Conservation (phyloP, 495 filamentous ascomycete species). For the Daldinia vernicosa region DNA sequence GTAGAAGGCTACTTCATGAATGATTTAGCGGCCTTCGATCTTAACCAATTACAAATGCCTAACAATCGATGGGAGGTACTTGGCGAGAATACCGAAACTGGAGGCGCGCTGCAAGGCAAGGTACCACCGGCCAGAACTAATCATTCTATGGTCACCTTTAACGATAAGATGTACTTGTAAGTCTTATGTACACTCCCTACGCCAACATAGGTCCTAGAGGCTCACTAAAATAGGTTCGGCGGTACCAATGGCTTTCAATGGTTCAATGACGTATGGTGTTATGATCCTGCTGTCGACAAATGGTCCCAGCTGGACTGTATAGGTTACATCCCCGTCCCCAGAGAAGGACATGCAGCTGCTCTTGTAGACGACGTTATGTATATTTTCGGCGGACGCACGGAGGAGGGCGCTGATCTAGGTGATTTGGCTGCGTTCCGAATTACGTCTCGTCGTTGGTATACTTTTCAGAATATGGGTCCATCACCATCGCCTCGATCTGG, state of each 20-base stretch:
- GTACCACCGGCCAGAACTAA: conserved; percentile 94
- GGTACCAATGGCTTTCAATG: conserved; percentile 93
- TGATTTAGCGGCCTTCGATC: conserved; percentile 94
- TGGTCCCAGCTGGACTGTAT: conserved; percentile 95
- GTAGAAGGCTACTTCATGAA: conserved; percentile 99
- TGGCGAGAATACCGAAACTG: conserved; percentile 77
- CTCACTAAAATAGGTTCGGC: conserved; percentile 74
- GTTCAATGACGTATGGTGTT: conserved; percentile 99
- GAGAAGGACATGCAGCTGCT: conserved; percentile 94
- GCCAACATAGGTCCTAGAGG: conserved; percentile 6
- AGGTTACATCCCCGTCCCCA: conserved; percentile 90
- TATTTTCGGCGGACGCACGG: conserved; percentile 95
- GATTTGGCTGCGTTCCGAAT: conserved; percentile 97
- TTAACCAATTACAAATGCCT: conserved; percentile 89
- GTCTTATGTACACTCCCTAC: conserved; percentile 44
- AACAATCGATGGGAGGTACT: conserved; percentile 94
- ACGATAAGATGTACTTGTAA: conserved; percentile 93
- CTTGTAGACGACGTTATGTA: conserved; percentile 99
- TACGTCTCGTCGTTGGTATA: conserved; percentile 92
- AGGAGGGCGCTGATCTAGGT: conserved; percentile 89
- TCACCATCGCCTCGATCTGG: conserved; percentile 93
- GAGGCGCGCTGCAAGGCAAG: conserved; percentile 68
- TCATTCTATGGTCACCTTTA: conserved; percentile 89
- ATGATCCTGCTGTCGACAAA: conserved; percentile 79
- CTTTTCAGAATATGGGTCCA: conserved; percentile 99